Conservation (phyloP, 805 yeast species). For the Clavispora vitiphila region DNA sequence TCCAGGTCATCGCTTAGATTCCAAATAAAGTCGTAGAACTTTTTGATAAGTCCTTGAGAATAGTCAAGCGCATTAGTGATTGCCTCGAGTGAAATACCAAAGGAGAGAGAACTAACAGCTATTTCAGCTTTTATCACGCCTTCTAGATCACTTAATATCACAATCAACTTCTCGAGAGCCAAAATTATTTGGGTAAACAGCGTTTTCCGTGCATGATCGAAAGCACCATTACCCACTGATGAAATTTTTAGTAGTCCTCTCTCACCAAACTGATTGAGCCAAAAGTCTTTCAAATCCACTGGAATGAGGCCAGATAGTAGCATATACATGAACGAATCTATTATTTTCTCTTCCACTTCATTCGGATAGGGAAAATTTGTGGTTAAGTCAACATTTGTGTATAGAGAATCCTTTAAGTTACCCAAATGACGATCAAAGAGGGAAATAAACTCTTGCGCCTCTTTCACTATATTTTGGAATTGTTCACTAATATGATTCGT, state of each 20-base stretch:
- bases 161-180: conserved; percentile 49
- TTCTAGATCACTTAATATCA: conserved; percentile 39
- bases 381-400: conserved; percentile 19
- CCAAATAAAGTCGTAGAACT: conserved; percentile 35
- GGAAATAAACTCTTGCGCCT: conserved; percentile 21
- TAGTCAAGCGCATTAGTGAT: conserved; percentile 6
- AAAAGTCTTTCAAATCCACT: conserved; percentile 48
- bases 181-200: conserved; percentile 49
- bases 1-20: conserved; percentile 43
- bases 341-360: conserved; percentile 14
- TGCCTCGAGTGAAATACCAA: conserved; percentile 7
- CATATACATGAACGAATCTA: conserved; percentile 35
- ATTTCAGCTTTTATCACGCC: conserved; percentile 22
- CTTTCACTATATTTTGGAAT: conserved; percentile 14
- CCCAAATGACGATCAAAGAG: conserved; percentile 29
- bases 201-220: conserved; percentile 45
- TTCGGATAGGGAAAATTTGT: conserved; percentile 20
- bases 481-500: conserved; percentile 21
- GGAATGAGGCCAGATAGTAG: conserved; percentile 53
- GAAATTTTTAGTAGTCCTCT: conserved; percentile 56
- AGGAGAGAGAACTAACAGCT: conserved; percentile 2
- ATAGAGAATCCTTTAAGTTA: conserved; percentile 27
- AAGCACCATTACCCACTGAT: conserved; percentile 44
- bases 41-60: conserved; percentile 25
- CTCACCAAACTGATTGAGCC: conserved; percentile 63